phyloP scores from a whole-genome alignment of 495 filamentous ascomycete genomes.

The Schizothecium vesticola region DNA sequence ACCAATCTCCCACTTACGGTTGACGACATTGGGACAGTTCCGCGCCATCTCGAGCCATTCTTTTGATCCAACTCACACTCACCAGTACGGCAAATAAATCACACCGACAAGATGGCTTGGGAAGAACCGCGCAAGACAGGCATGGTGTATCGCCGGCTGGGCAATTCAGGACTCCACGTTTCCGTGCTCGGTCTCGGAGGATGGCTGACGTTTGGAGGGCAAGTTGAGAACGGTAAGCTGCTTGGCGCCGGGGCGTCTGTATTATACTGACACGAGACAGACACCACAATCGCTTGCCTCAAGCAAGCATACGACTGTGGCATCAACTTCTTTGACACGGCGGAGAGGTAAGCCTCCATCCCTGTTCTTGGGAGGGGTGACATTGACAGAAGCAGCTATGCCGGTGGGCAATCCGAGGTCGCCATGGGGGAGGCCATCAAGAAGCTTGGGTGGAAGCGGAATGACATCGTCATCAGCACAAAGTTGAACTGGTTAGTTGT shows the following conservation, averaged over 20 bases:
- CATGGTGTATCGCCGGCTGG: constrained; percentile 52
- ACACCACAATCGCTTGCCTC: constrained; percentile 57
- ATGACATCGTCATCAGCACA: constrained; percentile 66
- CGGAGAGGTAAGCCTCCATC: constrained; percentile 36
- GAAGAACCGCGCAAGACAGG: constrained; percentile 27
- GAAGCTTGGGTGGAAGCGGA: constrained; percentile 57
- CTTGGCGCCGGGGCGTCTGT: neutral
- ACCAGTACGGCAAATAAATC: neutral
- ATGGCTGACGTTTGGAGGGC: constrained; percentile 57
- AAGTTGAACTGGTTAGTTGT: constrained; percentile 55
- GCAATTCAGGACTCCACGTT: constrained; percentile 58
- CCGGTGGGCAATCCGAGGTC: constrained; percentile 50
- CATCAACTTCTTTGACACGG: constrained; percentile 53
- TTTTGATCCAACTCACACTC: neutral
- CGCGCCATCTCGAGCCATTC: neutral
- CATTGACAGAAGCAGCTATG: constrained; percentile 24
- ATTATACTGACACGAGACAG: constrained; percentile 23
- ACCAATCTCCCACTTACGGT: neutral
- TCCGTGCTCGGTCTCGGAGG: constrained; percentile 57
- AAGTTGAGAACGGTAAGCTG: constrained; percentile 13
- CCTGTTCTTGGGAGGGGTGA: too few relatives aligned
- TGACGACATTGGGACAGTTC: neutral
- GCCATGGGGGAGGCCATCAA: constrained; percentile 56
- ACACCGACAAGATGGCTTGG: constrained; percentile 24
- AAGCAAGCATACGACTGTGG: constrained; percentile 66